Evolutionary conservation across 2,329 filamentous ascomycete species (phyloP), one percentile per base, ranked within the genome.

Genomic region (Talaromyces islandicus): DNA sequence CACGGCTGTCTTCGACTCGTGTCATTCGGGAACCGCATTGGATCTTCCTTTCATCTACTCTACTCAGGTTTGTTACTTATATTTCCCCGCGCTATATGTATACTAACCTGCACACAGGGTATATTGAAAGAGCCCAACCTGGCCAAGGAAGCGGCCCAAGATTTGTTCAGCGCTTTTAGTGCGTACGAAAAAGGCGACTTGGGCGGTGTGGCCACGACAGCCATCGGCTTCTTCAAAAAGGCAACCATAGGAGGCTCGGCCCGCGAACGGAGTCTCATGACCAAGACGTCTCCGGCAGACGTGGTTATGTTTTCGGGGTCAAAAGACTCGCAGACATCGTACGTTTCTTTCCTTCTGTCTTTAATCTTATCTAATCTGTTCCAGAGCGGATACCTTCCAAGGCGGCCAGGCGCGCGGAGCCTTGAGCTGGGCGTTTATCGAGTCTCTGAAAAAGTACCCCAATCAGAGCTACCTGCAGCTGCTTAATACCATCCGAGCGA

Each of bases 281-380:
- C 93, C 35, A 95, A 96, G 78, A 97, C 94, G 3, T 94, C 89
- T 46, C 89, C 93, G 1, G 94, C 94, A 48, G 94, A 99, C 75
- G 94, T 99, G 43, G 86, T 97, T 71, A 96, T 97, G 90, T 96
- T 92, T 86, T 96, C 91, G 62, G 94, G 94, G 55, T 95, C 91
- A 77, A 97, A 97, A 77, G 94, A 97, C 71, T 87, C 88, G 60
- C 94, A 97, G 77, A 99, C 93, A 56, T 75, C 73, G 73, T 75
- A 64, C 12, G 52, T 41, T 55, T 25, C 12, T 25, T 29, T 17
- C 10, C 30, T 58, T 54, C 21, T 56, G 3, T 56, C 4, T 14
- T 25, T 53, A 7, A 25, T 51, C 43, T 46, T 7, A 4, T 19
- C 59, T 61, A 27, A 58, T 19, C n/a, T 57, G 25, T 4, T 7